Base-by-base conservation (phyloP, 305 asterid species). In the Coffea humblotiana region DNA sequence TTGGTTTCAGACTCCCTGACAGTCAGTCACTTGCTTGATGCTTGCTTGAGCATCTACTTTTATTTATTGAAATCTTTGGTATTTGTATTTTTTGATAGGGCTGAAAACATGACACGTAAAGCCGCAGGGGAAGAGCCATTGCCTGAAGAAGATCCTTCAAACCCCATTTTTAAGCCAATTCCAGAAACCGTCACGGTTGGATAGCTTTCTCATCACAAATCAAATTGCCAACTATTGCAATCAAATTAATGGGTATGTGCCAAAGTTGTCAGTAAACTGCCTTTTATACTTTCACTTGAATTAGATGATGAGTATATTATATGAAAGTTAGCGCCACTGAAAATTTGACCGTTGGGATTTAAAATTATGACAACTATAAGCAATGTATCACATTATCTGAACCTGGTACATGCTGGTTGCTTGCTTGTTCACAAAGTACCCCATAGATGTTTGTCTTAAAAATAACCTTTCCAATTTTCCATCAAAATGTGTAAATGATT, bases 121-220 rank as follows among this genome's bases (percentile, higher is more conserved):
- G 90, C 88, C 82, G 91, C 96, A 12, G 99, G 97, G 83, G 98
- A 95, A 79, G 99, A 95, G 78, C 96, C 97, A 66, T 86, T 93
- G 81, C 97, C 98, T 2, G 98, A 95, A 84, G 99, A 95, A 85
- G 99, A 95, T 88, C 96, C 98, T 52, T 78, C 97, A 60, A 95
- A 95, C 81, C 92, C 95, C 58, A 12, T 90, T 77, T 95, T 95
- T 87, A 94, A 95, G 91, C 97, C 97, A 79, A 88, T 92, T 77
- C 97, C 94, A 1, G 98, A 95, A 95, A 87, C 97, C 98, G 37
- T 93, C 99, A 2, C 88, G 99, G 81, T 85, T 93, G 90, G 97
- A 94, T n/a, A 90, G 99, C 87, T 95, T 95, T 74, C 91, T 95
- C 80, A 81, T 92, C 72, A 93, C 97, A n/a, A 95, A 95, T 87